phyloP scores from a whole-genome alignment of 805 yeast genomes.

The Yamadazyma ubonensis region DNA sequence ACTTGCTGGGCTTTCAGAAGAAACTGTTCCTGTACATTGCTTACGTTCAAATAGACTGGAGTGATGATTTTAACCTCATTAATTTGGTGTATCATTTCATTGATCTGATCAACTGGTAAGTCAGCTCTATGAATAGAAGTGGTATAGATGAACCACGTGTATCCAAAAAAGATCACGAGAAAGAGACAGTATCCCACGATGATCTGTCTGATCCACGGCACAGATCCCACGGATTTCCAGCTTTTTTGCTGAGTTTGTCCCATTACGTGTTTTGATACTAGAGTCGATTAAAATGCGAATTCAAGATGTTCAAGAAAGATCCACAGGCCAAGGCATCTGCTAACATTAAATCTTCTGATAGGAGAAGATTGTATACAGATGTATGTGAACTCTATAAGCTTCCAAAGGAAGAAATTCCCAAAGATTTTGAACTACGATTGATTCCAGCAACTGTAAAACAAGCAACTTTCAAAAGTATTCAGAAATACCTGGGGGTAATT shows the following conservation, averaged over 20 bases:
- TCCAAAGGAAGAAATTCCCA: slow-evolving; percentile 37
- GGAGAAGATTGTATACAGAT: slow-evolving; percentile 50
- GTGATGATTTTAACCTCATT: slow-evolving; percentile 27
- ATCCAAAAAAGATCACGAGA: slow-evolving; percentile 37
- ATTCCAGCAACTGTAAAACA: slow-evolving; percentile 60
- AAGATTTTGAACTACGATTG: slow-evolving; percentile 39
- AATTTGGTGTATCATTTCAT: slow-evolving; percentile 1
- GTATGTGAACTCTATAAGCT: slow-evolving; percentile 45
- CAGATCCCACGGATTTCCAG: neutral
- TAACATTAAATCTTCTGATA: slow-evolving; percentile 79
- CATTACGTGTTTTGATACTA: neutral
- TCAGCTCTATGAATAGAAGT: slow-evolving; percentile 64
- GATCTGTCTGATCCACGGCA: slow-evolving; percentile 11
- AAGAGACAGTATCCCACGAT: slow-evolving; percentile 16
- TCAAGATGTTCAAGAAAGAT: slow-evolving; percentile 53
- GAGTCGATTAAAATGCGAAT: too few species aligned
- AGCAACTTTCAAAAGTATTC: slow-evolving; percentile 56
- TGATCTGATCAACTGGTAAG: slow-evolving; percentile 44
- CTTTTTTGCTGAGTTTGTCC: neutral
- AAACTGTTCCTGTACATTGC: slow-evolving; percentile 28
- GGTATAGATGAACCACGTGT: slow-evolving; percentile 60
- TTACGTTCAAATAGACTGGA: slow-evolving; percentile 45
- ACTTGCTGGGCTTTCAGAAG: slow-evolving; percentile 33
- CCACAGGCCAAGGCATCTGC: slow-evolving; percentile 69
- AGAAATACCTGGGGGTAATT: slow-evolving; percentile 56